A percentile compares a stretch with the other conserved stretches of the same genome.
phyloP scores from a whole-genome alignment of 2,329 filamentous ascomycete species.

The Pseudogymnoascus sp. region DNA sequence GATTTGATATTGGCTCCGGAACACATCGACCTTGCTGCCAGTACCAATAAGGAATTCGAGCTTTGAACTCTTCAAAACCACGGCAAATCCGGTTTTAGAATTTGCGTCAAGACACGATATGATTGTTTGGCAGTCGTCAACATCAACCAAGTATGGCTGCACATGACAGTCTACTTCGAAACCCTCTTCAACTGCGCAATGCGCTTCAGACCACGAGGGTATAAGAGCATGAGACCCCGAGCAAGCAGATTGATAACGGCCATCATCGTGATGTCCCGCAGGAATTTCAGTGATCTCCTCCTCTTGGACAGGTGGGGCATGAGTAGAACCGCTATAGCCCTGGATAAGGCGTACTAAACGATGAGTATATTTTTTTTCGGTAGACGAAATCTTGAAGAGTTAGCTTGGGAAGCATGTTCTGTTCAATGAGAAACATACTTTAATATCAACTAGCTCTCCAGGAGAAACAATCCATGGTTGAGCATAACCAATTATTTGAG shows the following conservation, averaged over 20 bases:
- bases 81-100: conserved; percentile 8
- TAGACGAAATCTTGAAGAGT: conserved; percentile 14
- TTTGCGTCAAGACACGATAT: conserved; percentile 8
- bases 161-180: conserved; percentile 12
- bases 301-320: conserved; percentile 9
- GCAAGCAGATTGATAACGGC: neutral
- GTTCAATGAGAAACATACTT: conserved; percentile 10
- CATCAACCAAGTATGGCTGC: conserved; percentile 12
- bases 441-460: conserved; percentile 18
- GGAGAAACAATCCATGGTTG: conserved; percentile 20
- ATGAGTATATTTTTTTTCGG: conserved; percentile 11
- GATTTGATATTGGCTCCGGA: neutral
- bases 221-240: neutral
- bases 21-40: neutral
- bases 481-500: conserved; percentile 19
- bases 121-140: conserved; percentile 11
- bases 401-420: conserved; percentile 6
- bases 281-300: conserved; percentile 8
- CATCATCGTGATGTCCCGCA: neutral
- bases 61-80: neutral
- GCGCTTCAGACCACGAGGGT: conserved; percentile 12
- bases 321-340: conserved; percentile 10
- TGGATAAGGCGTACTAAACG: conserved; percentile 14
- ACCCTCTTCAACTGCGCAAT: neutral
- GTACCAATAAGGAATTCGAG: neutral